Conservation (phyloP, 2,329 filamentous ascomycete genomes). For the Samsoniella hepiali region DNA sequence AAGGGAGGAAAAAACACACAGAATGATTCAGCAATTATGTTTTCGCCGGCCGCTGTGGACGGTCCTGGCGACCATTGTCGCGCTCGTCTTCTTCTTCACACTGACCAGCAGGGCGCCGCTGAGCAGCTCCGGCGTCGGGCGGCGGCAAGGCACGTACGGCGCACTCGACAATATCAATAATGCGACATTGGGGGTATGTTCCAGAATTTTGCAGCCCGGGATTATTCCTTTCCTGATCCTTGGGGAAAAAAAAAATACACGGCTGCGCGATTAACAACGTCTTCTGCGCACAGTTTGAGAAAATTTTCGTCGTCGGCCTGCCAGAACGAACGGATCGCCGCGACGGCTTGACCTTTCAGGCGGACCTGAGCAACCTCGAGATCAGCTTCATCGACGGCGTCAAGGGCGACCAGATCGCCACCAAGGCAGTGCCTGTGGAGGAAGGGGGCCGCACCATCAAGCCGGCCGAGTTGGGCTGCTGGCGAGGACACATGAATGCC, state of each 20-base stretch:
- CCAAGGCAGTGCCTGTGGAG: slow-evolving; percentile 35
- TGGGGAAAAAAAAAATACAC: too few species aligned
- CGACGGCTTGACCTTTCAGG: slow-evolving; percentile 47
- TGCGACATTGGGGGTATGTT: slow-evolving; percentile 3
- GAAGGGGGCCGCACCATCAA: slow-evolving; percentile 31
- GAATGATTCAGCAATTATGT: neutral
- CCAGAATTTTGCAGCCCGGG: neutral
- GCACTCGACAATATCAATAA: slow-evolving; percentile 5
- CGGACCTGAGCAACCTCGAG: slow-evolving; percentile 42
- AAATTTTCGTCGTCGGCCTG: slow-evolving; percentile 52
- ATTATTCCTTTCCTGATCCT: too few species aligned
- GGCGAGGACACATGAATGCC: slow-evolving; percentile 40
- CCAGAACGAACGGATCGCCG: slow-evolving; percentile 49
- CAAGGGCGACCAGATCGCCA: slow-evolving; percentile 34
- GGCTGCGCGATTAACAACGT: too few species aligned
- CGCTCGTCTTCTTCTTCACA: neutral
- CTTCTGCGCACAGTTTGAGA: slow-evolving; percentile 41
- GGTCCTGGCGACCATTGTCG: neutral
- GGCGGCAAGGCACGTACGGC: neutral
- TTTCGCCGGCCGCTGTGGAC: neutral
- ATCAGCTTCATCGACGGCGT: slow-evolving; percentile 48
- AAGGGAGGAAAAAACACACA: neutral
- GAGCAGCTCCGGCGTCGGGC: neutral
- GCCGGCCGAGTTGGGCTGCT: slow-evolving; percentile 32
- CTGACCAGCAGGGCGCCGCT: neutral